Conservation (phyloP, 2,329 filamentous ascomycete genomes). For the Fusarium caatingaense region DNA sequence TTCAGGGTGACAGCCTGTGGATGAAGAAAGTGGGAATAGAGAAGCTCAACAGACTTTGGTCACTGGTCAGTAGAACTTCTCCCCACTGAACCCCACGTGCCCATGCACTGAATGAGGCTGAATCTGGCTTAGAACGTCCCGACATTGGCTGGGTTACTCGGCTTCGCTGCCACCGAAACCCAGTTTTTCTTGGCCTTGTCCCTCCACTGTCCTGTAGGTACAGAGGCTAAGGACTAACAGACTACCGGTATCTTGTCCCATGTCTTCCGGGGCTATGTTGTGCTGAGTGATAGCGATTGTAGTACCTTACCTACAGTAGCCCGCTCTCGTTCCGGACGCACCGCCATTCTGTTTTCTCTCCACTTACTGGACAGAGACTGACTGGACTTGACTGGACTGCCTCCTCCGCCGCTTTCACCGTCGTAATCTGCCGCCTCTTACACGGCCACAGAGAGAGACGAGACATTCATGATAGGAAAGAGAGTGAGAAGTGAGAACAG, state of each 20-base stretch:
- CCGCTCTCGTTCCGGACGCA: conserved; percentile 26
- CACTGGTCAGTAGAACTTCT: conserved; percentile 7
- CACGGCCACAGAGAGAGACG: conserved; percentile 29
- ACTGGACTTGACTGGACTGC: conserved; percentile 18
- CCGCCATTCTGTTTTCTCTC: conserved; percentile 34
- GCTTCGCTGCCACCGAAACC: conserved; percentile 35
- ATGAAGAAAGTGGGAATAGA: conserved; percentile 20
- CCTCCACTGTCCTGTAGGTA: conserved; percentile 10
- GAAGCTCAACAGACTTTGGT: conserved; percentile 16
- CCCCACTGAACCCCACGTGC: conserved; percentile 46
- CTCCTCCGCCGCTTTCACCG: conserved; percentile 44
- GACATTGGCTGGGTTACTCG: conserved; percentile 36
- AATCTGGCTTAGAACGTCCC: conserved; percentile 46
- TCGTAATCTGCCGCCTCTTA: conserved; percentile 47
- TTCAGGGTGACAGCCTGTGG: conserved; percentile 14
- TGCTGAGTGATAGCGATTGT: conserved; percentile 26
- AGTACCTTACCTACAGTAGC: background rate
- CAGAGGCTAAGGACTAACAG: background rate
- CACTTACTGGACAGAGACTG: conserved; percentile 26
- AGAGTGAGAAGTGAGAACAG: background rate
- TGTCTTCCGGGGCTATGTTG: conserved; percentile 9
- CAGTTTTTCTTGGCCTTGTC: conserved; percentile 22
- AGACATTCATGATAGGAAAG: background rate
- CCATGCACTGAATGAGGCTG: conserved; percentile 45
- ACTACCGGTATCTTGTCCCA: conserved; percentile 9